A percentile compares a stretch with the other conserved stretches of the same genome.
These are phyloP conservation scores for Pyricularia sp. DNA, from an alignment of 2,329 filamentous ascomycete genomes.

Conservation along the genomic window DNA sequence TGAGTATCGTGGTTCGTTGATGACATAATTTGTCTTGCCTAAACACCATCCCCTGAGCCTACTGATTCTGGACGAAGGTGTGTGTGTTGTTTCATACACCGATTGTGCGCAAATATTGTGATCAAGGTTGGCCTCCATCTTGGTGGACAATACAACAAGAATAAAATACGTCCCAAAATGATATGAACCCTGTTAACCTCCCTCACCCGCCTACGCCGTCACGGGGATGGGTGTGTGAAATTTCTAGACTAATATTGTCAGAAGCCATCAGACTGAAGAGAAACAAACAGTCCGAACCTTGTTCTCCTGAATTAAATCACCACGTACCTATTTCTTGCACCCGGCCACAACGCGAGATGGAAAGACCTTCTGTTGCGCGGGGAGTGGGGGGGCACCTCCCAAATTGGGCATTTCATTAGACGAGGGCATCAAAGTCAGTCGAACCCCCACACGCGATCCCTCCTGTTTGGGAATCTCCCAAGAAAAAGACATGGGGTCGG, in stretches of 20 bases:
- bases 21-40: not conserved
- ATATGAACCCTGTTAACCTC: no score
- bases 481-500: not conserved
- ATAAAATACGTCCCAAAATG: no score
- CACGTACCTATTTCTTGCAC: no score
- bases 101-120: not conserved
- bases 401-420: not conserved
- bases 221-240: not conserved
- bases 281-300: not conserved
- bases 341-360: not conserved
- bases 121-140: not conserved
- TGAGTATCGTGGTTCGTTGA: not conserved
- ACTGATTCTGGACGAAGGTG: no score
- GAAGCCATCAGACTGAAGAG: not conserved
- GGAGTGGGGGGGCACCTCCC: not conserved
- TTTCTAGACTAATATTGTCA: not conserved
- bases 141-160: not conserved
- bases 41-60: not conserved
- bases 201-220: not conserved
- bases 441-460: not conserved
- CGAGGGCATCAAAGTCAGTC: not conserved
- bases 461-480: not conserved
- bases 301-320: not conserved
- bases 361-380: not conserved
- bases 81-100: no score